These are phyloP conservation scores for Pseudogymnoascus sp. DNA, from an alignment of 2,329 filamentous ascomycete genomes.

Conservation along the genomic window DNA sequence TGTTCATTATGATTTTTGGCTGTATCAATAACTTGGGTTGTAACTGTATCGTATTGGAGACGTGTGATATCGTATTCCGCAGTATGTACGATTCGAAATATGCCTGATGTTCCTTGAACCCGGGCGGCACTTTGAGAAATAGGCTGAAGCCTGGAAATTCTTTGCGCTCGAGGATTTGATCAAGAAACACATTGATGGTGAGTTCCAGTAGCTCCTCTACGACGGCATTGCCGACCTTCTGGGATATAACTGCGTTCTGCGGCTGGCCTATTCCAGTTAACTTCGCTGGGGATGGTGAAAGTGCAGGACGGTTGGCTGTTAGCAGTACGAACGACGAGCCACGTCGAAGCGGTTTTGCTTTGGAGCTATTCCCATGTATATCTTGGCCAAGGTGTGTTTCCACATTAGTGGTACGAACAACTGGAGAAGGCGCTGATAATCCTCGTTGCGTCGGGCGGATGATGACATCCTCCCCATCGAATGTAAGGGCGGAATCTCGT, in stretches of 20 bases:
- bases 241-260: constrained; percentile 41
- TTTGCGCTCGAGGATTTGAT: constrained; percentile 77
- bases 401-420: constrained; percentile 64
- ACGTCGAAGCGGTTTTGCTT: constrained; percentile 60
- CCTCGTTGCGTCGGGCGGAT: constrained; percentile 49
- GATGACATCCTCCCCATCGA: constrained; percentile 78
- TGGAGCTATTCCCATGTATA: constrained; percentile 28
- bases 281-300: constrained; percentile 51
- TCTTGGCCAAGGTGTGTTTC: constrained; percentile 41
- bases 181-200: constrained; percentile 70
- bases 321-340: constrained; percentile 89
- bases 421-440: constrained; percentile 54
- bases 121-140: constrained; percentile 80
- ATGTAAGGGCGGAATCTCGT: constrained; percentile 69
- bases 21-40: constrained; percentile 69
- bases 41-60: constrained; percentile 61
- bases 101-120: constrained; percentile 88
- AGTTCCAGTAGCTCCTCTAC: constrained; percentile 72
- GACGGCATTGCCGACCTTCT: constrained; percentile 57
- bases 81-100: constrained; percentile 91
- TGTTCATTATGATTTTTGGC: constrained; percentile 75
- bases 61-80: constrained; percentile 61
- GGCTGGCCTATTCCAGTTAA: constrained; percentile 56
- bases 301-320: constrained; percentile 54
- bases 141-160: constrained; percentile 85